A percentile compares a stretch with the other conserved stretches of the same genome.
Evolutionary conservation across 176 grass and related monocot genomes (phyloP).

Genomic region (Ananas comosus): DNA sequence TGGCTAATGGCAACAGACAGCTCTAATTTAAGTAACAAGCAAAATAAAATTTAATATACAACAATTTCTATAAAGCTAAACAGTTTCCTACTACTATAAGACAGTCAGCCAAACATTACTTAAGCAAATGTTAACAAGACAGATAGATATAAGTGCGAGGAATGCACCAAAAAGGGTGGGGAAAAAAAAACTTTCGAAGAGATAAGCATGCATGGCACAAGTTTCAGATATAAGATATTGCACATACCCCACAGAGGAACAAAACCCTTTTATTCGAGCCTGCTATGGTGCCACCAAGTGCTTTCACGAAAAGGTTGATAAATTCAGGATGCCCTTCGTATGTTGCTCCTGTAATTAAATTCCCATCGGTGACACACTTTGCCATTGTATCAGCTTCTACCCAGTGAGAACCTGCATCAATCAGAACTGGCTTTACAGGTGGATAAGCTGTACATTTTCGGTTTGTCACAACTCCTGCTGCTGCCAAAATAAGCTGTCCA

Average conservation of each 20-base stretch:
- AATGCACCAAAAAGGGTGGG: too few relatives aligned
- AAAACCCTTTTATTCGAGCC: slow-evolving; percentile 73
- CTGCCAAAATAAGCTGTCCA: slow-evolving; percentile 81
- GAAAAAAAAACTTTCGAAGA: neutral
- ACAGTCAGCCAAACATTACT: too few relatives aligned
- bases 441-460: slow-evolving; percentile 63
- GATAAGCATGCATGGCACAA: neutral
- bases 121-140: too few relatives aligned
- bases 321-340: slow-evolving; percentile 72
- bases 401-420: slow-evolving; percentile 80
- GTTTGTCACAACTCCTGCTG: slow-evolving; percentile 47
- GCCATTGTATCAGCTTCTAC: slow-evolving; percentile 60
- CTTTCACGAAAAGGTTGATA: slow-evolving; percentile 70
- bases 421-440: slow-evolving; percentile 53
- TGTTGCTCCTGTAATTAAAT: slow-evolving; percentile 58
- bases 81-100: too few relatives aligned
- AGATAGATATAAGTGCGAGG: too few relatives aligned
- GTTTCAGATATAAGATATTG: neutral
- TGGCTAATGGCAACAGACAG: too few relatives aligned
- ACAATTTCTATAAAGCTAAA: neutral
- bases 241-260: slow-evolving; percentile 89
- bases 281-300: slow-evolving; percentile 65
- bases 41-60: neutral
- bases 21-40: neutral
- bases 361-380: slow-evolving; percentile 49